These are phyloP conservation scores for Ormosia emarginata DNA, from an alignment of 306 rosid species.

Conservation along the genomic window DNA sequence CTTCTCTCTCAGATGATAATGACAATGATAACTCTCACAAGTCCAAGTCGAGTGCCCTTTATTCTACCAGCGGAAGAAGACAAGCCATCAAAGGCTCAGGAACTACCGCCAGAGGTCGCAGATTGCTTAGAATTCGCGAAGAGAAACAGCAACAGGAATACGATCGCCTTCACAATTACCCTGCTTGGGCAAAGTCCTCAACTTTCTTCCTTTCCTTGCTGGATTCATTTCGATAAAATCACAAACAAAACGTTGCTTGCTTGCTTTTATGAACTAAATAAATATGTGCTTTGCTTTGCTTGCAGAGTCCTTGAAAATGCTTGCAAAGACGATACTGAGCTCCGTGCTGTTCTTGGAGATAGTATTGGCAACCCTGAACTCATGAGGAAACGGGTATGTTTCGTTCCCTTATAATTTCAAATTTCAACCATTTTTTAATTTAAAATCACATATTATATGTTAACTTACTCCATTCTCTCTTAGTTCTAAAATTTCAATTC, in stretches of 20 bases:
- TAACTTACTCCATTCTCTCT: background rate
- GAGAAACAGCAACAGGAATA: conserved; percentile 75
- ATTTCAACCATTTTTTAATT: too few species aligned
- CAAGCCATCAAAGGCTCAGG: conserved; percentile 58
- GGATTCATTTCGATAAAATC: too few species aligned
- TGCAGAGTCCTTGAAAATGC: conserved; percentile 73
- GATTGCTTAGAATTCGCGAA: conserved; percentile 75
- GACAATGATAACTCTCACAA: background rate
- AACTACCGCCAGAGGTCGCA: conserved; percentile 74
- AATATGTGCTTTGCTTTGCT: background rate
- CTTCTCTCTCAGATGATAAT: background rate
- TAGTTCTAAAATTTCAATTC: background rate
- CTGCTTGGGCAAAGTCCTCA: conserved; percentile 78
- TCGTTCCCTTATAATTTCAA: background rate
- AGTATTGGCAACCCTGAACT: conserved; percentile 86
- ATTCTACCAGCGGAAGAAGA: background rate
- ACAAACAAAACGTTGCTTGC: too few species aligned
- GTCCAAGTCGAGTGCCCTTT: too few species aligned
- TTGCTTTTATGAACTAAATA: too few species aligned
- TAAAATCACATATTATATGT: too few species aligned
- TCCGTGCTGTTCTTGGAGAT: conserved; percentile 83
- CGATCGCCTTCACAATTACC: conserved; percentile 69
- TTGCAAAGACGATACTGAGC: conserved; percentile 78
- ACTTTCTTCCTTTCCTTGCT: too few species aligned
- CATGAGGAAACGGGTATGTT: conserved; percentile 66